Percentiles rank a stretch among this genome's conserved stretches.
These are phyloP conservation scores for Decorospora gaudefroyi DNA, from an alignment of 2,329 filamentous ascomycete species.

Conservation along the genomic window DNA sequence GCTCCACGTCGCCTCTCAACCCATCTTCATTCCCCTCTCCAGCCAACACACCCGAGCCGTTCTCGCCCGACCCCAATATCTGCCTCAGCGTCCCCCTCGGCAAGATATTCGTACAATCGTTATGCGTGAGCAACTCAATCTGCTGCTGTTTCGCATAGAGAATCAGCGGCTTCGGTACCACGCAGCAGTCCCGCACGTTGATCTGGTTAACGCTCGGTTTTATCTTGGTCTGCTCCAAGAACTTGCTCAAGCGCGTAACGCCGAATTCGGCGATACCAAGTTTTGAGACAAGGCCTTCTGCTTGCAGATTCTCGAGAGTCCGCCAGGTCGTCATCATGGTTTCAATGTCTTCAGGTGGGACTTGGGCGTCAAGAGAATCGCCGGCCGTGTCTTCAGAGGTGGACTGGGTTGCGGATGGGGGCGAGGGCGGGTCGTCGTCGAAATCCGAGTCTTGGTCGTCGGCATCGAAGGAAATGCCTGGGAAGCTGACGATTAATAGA, in stretches of 20 bases:
- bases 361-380: constrained; percentile 33
- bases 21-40: constrained; percentile 60
- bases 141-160: constrained; percentile 79
- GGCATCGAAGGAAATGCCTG: constrained; percentile 89
- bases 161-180: constrained; percentile 85
- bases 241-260: constrained; percentile 75
- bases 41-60: constrained; percentile 76
- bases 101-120: constrained; percentile 89
- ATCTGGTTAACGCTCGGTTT: constrained; percentile 90
- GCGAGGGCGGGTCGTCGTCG: constrained; percentile 50
- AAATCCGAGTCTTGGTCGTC: constrained; percentile 80
- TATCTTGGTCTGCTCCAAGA: constrained; percentile 71
- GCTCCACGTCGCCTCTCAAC: constrained; percentile 75
- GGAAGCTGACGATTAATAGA: constrained; percentile 89
- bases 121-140: constrained; percentile 90
- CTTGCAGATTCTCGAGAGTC: constrained; percentile 72
- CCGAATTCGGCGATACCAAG: constrained; percentile 93
- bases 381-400: constrained; percentile 51
- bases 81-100: constrained; percentile 83
- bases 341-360: constrained; percentile 59
- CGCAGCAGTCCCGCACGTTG: constrained; percentile 94
- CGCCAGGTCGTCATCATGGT: constrained; percentile 69
- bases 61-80: constrained; percentile 72
- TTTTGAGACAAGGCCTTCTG: constrained; percentile 70
- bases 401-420: constrained; percentile 23